Base-by-base conservation (phyloP, 768 basidiomycete species). In the Suillus subaureus region DNA sequence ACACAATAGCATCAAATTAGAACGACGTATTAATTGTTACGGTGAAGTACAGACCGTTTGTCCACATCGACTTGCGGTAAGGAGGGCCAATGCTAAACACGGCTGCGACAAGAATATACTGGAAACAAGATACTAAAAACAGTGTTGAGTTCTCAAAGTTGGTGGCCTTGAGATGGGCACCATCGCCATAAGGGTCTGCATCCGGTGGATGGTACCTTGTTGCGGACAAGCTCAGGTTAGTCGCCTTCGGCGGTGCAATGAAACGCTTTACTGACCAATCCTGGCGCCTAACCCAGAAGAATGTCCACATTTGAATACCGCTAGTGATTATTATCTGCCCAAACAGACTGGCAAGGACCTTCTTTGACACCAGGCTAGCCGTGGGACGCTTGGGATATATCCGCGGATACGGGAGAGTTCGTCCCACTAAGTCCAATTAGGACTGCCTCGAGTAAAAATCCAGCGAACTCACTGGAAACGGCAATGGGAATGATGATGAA, bases 51-150 rank as follows among this genome's bases (percentile, higher is more conserved):
- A 64, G 73, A 96, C 96, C 87, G 73, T 99, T 99, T 18, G 96
- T 93, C 87, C 92, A 95, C 85, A 99, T 93, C 31, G 95, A 85
- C 77, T 93, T 92, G 60, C 97, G 87, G 77, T 97, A 99, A 5
- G 97, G 97, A 4, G 96, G 96, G 0, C 97, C 97, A 69, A 99
- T 97, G 75, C 94, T 97, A 80, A 99, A 99, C 0, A 99, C 95
- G 0, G 91, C 97, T 15, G 97, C 97, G 9, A 97, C 93, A 58
- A 99, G 82, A 72, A 99, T 94, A 77, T 99, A 99, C 79, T 99
- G 97, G 88, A 99, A 99, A 67, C 95, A 97, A 12, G 97, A 98
- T 52, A 98, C 82, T 69, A 98, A 78, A 80, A 99, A 99, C 64
- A 99, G 78, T 35, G 86, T 88, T 6, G 97, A 89, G 75, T 99